These are phyloP conservation scores for Suillus bovinus DNA, from an alignment of 768 basidiomycete genomes.

Conservation along the genomic window DNA sequence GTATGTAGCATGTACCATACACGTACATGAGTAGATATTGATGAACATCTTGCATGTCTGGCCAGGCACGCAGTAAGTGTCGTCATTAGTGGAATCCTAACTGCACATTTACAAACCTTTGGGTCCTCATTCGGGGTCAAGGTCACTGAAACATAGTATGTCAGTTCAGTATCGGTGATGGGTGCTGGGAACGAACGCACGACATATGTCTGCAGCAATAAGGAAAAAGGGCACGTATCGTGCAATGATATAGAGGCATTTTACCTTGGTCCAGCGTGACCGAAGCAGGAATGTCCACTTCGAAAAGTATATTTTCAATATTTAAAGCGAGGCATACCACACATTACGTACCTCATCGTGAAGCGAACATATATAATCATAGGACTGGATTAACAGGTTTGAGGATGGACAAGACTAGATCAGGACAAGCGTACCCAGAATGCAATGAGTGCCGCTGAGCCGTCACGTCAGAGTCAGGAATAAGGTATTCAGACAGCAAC, in stretches of 20 bases:
- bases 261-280: not conserved
- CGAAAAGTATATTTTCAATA: not conserved
- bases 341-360: not conserved
- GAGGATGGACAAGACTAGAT: not conserved
- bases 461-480: not conserved
- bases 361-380: not conserved
- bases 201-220: not conserved
- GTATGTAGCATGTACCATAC: not conserved
- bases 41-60: not conserved
- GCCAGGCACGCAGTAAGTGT: not conserved
- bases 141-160: not conserved
- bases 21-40: not conserved
- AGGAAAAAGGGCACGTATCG: not conserved
- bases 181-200: not conserved
- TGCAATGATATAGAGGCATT: not conserved
- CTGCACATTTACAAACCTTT: not conserved
- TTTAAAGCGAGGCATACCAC: not conserved
- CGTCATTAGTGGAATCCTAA: not conserved
- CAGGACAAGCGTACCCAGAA: not conserved
- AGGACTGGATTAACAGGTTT: not conserved
- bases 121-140: not conserved
- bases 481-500: not conserved
- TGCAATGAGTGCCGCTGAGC: not conserved
- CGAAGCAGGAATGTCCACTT: conserved; percentile 1
- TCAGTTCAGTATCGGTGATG: not conserved